These are phyloP conservation scores for Vaccinium vitisidaea DNA, from an alignment of 148 eudicot genomes.

Conservation along the genomic window DNA sequence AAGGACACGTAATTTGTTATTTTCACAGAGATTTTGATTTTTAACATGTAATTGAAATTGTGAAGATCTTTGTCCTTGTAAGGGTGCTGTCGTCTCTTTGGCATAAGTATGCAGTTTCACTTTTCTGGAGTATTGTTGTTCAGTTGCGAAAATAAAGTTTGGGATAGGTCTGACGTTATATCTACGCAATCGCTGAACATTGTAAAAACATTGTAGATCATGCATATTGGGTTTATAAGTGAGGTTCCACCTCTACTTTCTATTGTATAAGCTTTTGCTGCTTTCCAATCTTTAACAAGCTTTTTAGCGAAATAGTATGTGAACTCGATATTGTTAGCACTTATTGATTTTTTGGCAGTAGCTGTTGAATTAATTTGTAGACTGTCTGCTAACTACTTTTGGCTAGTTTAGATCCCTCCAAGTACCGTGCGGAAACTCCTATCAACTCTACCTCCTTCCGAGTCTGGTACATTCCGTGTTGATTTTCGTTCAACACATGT, in stretches of 20 bases:
- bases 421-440: slow-evolving; percentile 64
- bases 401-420: slow-evolving; percentile 65
- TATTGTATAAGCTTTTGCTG: background rate
- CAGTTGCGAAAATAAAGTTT: background rate
- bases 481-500: slow-evolving; percentile 95
- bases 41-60: background rate
- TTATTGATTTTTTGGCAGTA: background rate
- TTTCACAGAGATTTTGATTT: background rate
- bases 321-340: slow-evolving; percentile 1
- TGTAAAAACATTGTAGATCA: background rate
- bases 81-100: background rate
- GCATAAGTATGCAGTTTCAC: background rate
- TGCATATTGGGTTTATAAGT: background rate
- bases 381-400: slow-evolving; percentile 10
- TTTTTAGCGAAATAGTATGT: background rate
- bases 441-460: slow-evolving; percentile 67
- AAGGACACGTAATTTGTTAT: background rate
- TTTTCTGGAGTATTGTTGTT: background rate
- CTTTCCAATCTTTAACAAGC: background rate
- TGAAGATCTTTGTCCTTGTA: background rate
- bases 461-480: slow-evolving; percentile 70
- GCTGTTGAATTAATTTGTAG: slow-evolving; percentile 4
- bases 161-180: background rate
- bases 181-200: background rate
- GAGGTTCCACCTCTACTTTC: slow-evolving; percentile 1